Evolutionary conservation across 2,329 filamentous ascomycete genomes (phyloP), one percentile per base, ranked within the genome.

Genomic region (Apiospora koreana): DNA sequence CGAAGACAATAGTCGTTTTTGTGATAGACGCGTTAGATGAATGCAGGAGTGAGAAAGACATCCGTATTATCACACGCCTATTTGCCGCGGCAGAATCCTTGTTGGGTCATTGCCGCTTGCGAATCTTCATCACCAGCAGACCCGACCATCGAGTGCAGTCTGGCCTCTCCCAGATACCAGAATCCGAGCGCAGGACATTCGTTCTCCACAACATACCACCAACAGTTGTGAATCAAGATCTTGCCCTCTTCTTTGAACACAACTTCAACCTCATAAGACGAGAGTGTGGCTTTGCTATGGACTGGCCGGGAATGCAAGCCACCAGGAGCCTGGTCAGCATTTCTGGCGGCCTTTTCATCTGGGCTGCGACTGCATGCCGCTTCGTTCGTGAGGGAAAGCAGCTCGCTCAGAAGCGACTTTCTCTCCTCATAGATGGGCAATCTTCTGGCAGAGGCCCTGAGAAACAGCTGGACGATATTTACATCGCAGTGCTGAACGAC

Each of bases 111-210:
- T 31, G 73, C 12, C 50, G 66, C 35, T 50, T 83, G 5, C 77
- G 74, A 58, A 67, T 81, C 3, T 81, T 84, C 48, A 28, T 85
- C 0, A 84, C 82, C 0, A 84, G 81, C 43, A 75, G 82, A 23
- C n/a, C n/a, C n/a, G n/a, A n/a, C n/a, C n/a, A n/a, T n/a, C n/a
- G n/a, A n/a, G n/a, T n/a, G n/a, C n/a, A n/a, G n/a, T n/a, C n/a
- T n/a, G n/a, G n/a, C 83, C 83, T 0, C 79, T 84, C 28, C 65
- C 81, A 2, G 76, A 79, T 0, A 75, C 83, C 14, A 77, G 79
- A 0, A 72, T 80, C 3, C 77, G 79, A 0, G 83, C 85, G 42
- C 67, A 67, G 0, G 16, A 73, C 3, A 25, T 62, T 62, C 21
- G 25, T 28, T 14, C 50, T 62, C 14, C 50, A 62, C 50, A 5